These are phyloP conservation scores for Ustilago cynodontis DNA, from an alignment of 1,284 basidiomycete species.

Conservation along the genomic window DNA sequence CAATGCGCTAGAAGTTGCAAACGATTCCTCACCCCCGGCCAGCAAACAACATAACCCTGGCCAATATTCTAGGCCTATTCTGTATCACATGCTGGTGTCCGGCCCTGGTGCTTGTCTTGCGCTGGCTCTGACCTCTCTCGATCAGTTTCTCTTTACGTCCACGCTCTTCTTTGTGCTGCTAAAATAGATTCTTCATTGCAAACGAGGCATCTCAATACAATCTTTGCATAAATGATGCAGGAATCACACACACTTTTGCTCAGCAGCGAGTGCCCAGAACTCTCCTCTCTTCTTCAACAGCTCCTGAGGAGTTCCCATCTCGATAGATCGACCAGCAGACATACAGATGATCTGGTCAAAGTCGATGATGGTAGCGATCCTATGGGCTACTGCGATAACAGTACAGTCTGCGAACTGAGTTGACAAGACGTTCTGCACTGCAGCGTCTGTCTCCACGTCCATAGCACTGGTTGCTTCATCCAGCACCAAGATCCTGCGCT, in stretches of 20 bases:
- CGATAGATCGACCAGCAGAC: constrained; percentile 77
- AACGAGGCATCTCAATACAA: no score
- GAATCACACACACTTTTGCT: constrained; percentile 56
- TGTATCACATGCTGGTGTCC: no score
- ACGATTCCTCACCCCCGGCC: no score
- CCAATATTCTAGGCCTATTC: no score
- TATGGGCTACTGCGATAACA: constrained; percentile 73
- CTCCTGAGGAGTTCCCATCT: constrained; percentile 72
- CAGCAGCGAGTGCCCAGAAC: constrained; percentile 56
- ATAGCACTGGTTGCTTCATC: constrained; percentile 71
- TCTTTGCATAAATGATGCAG: no score
- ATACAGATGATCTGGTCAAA: constrained; percentile 83
- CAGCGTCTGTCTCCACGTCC: constrained; percentile 48
- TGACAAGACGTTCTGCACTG: constrained; percentile 77
- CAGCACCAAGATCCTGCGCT: constrained; percentile 73
- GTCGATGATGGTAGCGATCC: constrained; percentile 80
- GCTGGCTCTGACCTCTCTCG: no score
- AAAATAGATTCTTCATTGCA: no score
- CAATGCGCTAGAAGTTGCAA: no score
- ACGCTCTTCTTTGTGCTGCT: no score
- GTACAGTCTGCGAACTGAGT: constrained; percentile 56
- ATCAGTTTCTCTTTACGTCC: no score
- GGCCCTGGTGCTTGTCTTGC: no score
- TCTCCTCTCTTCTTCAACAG: constrained; percentile 43
- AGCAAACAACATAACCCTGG: no score